Evolutionary conservation across 1,284 basidiomycete species (phyloP), one percentile per base, ranked within the genome.

Genomic region (Chalciporus sp.): DNA sequence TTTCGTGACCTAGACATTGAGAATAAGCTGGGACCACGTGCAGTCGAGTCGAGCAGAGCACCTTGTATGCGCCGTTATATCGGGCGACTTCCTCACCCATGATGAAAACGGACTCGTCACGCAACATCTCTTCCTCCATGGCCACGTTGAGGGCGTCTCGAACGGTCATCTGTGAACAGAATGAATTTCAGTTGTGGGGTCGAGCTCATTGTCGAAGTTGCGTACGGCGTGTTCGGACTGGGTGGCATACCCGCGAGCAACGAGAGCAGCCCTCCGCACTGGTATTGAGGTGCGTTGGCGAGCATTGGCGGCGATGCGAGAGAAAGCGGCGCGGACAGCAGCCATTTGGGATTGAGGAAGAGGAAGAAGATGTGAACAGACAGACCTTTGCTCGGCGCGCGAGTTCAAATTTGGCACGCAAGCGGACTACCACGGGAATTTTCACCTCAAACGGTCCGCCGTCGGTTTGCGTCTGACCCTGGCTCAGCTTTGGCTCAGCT

Each of bases 61-160:
- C 94, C 86, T 99, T 99, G 88, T 99, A 99, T 62, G 96, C 96
- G 76, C 96, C 96, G 72, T 99, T 98, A 81, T 99, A 99, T 61
- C 94, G 88, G 51, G 97, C 96, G 52, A 99, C 97, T 76, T 99
- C 97, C 76, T 99, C 97, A 62, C 97, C 97, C 66, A 99, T 77
- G 70, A 99, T 77, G 74, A 97, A 99, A 49, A 99, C 97, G 39
- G 80, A 90, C 72, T 96, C 91, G 76, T 99, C 97, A 48, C 94
- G 86, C 66, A 90, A 72, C 97, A 99, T 99, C 80, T 99, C 97
- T 78, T 99, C 97, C 80, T 99, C 97, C 93, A 99, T 96, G 35
- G 97, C 97, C 57, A 88, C 78, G 78, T 98, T 99, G 63, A 99
- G 87, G 40, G 97, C 97, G 56, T 99, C 97, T 70, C 97, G 92